Conservation (phyloP, 306 rosid genomes). For the Herpetospermum pedunculosum region DNA sequence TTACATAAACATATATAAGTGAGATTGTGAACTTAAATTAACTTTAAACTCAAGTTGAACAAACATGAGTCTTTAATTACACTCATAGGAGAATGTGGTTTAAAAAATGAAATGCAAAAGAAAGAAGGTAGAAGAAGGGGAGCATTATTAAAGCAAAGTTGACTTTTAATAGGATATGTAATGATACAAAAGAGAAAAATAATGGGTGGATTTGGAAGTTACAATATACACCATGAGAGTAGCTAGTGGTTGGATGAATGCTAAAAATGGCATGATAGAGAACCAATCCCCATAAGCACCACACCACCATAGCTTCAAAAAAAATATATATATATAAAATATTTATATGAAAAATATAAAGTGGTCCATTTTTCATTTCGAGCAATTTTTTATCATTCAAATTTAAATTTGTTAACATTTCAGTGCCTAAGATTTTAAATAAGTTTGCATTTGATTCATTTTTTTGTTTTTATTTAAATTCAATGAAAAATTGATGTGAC, state of each 20-base stretch:
- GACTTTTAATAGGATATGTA: background rate
- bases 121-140: background rate
- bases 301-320: background rate
- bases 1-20: no score
- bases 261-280: background rate
- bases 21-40: no score
- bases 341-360: background rate
- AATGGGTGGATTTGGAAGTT: background rate
- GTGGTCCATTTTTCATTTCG: background rate
- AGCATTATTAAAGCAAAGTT: conserved; percentile 1
- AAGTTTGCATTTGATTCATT: no score
- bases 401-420: no score
- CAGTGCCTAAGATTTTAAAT: no score
- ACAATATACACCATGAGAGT: conserved; percentile 1
- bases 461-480: no score
- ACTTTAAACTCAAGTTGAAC: no score
- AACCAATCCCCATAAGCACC: background rate
- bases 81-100: background rate
- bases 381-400: no score
- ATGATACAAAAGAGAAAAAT: background rate
- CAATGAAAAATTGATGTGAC: no score
- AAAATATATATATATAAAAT: background rate
- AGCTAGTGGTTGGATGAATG: conserved; percentile 1
- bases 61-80: no score
- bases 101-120: background rate